Base-by-base conservation (phyloP, 257 asterid genomes). In the Eustoma russellianum region DNA sequence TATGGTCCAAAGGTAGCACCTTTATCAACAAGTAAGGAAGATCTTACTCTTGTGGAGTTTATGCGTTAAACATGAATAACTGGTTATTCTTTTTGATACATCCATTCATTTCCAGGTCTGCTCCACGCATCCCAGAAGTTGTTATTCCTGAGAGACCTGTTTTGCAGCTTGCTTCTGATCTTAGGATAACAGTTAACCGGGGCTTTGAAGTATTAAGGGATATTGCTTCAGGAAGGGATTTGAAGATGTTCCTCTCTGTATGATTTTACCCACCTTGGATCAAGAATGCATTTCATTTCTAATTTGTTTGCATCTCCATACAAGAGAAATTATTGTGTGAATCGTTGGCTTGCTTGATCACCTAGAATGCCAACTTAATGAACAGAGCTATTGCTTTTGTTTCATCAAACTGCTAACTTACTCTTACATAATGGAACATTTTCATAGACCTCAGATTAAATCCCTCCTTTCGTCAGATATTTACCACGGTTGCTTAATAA, bases 21-120 rank as follows among this genome's bases (percentile, higher is more conserved):
- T 88, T 92, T 76, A 70, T 88, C 52, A 73, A 76, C 41, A 88
- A 88, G 98, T 92, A 78, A 76, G 43, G 82, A n/a, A 55, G 17
- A 7, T 13, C 13, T 11, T 41, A 2, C 13, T 18, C 5, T 55
- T 55, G 24, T 19, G 16, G 24, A 41, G 30, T 24, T 24, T 24
- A 2, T 24, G 30, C 3, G 30, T 24, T 24, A 4, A 4, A 24
- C 3, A 24, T 2, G 30, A n/a, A n/a, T n/a, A n/a, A n/a, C n/a
- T 24, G 34, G 56, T 17, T 5, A 46, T 35, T n/a, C 8, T 16
- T 15, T 19, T 35, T 40, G 18, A 43, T 2, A 16, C 9, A 56
- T 30, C 59, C 24, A 2, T 55, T 63, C 24, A 2, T 57, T 3
- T 35, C 28, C 63, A 88, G 97, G 24, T 70, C 94, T 68, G 66